Percentiles rank a stretch among this genome's conserved stretches.
Evolutionary conservation across 2,329 filamentous ascomycete species (phyloP).

Genomic region (Spiromastix sp.): DNA sequence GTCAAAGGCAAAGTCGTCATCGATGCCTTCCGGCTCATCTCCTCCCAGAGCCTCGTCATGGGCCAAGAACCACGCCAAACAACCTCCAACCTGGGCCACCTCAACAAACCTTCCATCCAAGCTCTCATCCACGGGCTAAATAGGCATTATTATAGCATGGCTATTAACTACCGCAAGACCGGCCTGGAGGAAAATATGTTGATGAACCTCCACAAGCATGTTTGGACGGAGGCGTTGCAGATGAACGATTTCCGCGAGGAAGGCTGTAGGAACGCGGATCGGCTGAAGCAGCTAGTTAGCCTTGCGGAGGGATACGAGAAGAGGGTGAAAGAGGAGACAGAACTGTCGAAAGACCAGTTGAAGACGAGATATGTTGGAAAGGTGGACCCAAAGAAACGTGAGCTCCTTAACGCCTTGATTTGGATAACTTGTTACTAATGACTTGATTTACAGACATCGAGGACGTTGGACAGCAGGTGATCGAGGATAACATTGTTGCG

Average conservation of each 20-base stretch:
- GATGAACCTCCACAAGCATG: constrained; percentile 99
- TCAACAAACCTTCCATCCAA: constrained; percentile 99
- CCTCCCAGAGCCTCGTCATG: constrained; percentile 94
- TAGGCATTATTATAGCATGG: constrained; percentile 98
- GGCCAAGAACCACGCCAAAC: constrained; percentile 96
- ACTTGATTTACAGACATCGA: constrained; percentile 56
- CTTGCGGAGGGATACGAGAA: constrained; percentile 97
- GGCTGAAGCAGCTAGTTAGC: constrained; percentile 75
- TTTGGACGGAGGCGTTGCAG: constrained; percentile 94
- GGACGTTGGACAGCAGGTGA: constrained; percentile 89
- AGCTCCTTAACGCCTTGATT: constrained; percentile 17
- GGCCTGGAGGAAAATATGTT: constrained; percentile 98
- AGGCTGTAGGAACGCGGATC: constrained; percentile 74
- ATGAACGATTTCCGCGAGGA: constrained; percentile 94
- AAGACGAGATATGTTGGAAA: constrained; percentile 99
- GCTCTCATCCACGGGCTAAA: constrained; percentile 96
- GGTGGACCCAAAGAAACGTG: constrained; percentile 94
- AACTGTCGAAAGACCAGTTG: constrained; percentile 90
- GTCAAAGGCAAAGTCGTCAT: constrained; percentile 99
- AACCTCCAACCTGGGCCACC: constrained; percentile 91
- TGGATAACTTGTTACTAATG: neutral
- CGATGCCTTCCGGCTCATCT: constrained; percentile 96
- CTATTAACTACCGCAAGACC: constrained; percentile 95
- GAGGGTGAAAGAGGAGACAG: constrained; percentile 96
- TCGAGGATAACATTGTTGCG: constrained; percentile 98